Evolutionary conservation across 306 rosid genomes (phyloP).

Genomic region (Rosa persica): DNA sequence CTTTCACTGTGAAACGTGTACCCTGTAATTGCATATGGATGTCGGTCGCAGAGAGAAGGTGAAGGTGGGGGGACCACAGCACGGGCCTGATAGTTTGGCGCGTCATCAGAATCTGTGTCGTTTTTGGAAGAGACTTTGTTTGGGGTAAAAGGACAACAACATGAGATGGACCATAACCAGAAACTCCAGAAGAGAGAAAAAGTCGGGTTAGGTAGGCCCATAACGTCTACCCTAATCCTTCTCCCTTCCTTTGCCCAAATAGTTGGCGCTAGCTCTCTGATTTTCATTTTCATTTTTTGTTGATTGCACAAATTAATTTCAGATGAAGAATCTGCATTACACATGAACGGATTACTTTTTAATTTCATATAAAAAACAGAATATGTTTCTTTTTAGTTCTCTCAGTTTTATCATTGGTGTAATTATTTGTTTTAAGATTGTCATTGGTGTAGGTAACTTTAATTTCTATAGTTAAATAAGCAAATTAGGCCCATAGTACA

Average conservation of each 20-base stretch:
- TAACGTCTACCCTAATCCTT: neutral
- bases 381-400: too few relatives aligned
- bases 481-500: neutral
- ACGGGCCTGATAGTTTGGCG: constrained; percentile 25
- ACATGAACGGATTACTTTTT: too few relatives aligned
- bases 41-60: constrained; percentile 17
- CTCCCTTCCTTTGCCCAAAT: neutral
- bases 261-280: too few relatives aligned
- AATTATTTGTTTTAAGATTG: too few relatives aligned
- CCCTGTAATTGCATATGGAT: constrained; percentile 16
- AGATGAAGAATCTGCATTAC: too few relatives aligned
- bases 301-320: too few relatives aligned
- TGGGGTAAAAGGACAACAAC: neutral
- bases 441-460: too few relatives aligned
- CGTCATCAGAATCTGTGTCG: constrained; percentile 50
- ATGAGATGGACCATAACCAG: neutral
- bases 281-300: too few relatives aligned
- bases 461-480: neutral
- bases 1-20: neutral
- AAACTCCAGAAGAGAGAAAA: neutral
- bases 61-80: constrained; percentile 26
- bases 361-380: too few relatives aligned
- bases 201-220: neutral
- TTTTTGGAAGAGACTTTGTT: constrained; percentile 7
- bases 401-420: neutral